Base-by-base conservation (phyloP, 1,139 yeast genomes). In the Saccharomyces hybrid region DNA sequence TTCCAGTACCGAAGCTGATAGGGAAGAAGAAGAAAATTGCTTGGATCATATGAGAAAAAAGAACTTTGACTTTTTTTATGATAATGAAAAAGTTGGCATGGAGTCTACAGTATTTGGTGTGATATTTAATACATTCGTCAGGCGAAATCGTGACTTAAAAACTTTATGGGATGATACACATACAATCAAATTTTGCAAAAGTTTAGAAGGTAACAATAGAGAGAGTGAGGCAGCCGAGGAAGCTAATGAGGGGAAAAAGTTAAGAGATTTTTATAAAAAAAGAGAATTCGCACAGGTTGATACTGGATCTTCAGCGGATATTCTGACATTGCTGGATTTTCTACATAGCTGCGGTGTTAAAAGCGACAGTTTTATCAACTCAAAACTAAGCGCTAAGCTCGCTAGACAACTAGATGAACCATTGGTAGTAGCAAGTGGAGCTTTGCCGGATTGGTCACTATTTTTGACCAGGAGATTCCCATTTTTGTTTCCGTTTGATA, bases 401-500 rank as follows among this genome's bases (percentile, higher is more conserved):
- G 86, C 88, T 59, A 75, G 96, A 52, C 98, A 91, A 69, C 71
- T 93, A 47, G 97, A 91, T 63, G 98, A 93, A 60, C 95, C 96
- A 0, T 73, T 91, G 56, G 80, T 91, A 34, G 93, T 91, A 50
- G 95, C 95, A 0, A 85, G 96, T 69, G 95, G 95, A 0, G 80
- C 88, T 2, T 70, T 93, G 51, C 99, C 99, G 0, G 80, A 81
- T 7, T 93, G 99, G 99, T 79, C 87, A 34, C 79, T 87, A 41
- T 80, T 81, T 58, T 73, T 89, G 13, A 84, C 96, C 0, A 78
- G 85, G 53, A 77, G 81, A 27, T 90, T 79, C 64, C 89, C 96
- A 9, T 93, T 91, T 63, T 70, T 93, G 52, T 89, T 88, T 66
- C 97, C 98, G 0, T 74, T 91, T 54, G 95, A 86, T 56, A 82